A percentile compares a stretch with the other conserved stretches of the same genome.
Conservation (phyloP, 805 yeast species). For the Hanseniaspora vineae region DNA sequence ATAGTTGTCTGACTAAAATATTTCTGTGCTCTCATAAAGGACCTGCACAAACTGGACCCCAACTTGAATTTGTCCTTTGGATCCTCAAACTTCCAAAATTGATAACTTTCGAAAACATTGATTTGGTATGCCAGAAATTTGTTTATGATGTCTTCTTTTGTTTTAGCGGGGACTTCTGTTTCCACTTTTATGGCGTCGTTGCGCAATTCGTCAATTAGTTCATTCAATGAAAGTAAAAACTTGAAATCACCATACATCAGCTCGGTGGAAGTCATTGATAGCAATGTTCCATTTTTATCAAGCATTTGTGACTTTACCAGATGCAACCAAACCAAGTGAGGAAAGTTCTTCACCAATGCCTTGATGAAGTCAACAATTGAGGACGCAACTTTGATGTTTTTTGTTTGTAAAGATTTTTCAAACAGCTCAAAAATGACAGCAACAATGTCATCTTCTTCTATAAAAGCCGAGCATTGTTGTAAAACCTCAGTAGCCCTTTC, state of each 20-base stretch:
- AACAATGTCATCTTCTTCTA: slow-evolving; percentile 43
- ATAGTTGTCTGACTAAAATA: background rate
- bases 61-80: slow-evolving; percentile 47
- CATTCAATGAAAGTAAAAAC: slow-evolving; percentile 50
- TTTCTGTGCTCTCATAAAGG: slow-evolving; percentile 25
- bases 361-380: slow-evolving; percentile 38
- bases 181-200: slow-evolving; percentile 33
- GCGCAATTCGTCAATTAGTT: slow-evolving; percentile 40
- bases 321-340: slow-evolving; percentile 71
- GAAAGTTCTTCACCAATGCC: slow-evolving; percentile 33
- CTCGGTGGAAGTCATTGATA: slow-evolving; percentile 50
- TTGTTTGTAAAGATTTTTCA: slow-evolving; percentile 50
- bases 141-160: slow-evolving; percentile 42
- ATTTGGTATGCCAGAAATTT: slow-evolving; percentile 43
- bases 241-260: slow-evolving; percentile 52
- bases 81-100: slow-evolving; percentile 51
- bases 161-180: slow-evolving; percentile 25
- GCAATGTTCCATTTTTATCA: slow-evolving; percentile 46
- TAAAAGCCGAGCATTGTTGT: slow-evolving; percentile 27
- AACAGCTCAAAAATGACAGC: slow-evolving; percentile 54
- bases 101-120: slow-evolving; percentile 62
- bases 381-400: slow-evolving; percentile 34
- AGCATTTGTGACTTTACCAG: slow-evolving; percentile 54
- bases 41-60: slow-evolving; percentile 39
- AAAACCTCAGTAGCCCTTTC: slow-evolving; percentile 30